Conservation (phyloP, 768 basidiomycete genomes). For the Clathrus columnatus region DNA sequence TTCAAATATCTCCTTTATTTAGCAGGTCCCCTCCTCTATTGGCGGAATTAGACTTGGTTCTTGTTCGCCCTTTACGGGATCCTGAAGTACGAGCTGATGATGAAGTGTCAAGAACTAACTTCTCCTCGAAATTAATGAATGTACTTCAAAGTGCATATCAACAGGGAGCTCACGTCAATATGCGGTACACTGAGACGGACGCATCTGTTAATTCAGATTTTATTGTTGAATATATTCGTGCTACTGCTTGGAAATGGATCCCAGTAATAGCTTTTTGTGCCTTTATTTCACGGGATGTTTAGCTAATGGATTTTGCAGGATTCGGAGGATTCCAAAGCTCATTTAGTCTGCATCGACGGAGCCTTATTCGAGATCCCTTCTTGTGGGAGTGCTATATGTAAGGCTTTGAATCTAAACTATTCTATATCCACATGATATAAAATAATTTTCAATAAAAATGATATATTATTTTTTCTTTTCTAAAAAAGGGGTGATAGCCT, state of each 20-base stretch:
- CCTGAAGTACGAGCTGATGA: conserved; percentile 36
- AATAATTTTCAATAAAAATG: not conserved
- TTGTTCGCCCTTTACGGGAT: conserved; percentile 65
- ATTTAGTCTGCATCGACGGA: conserved; percentile 76
- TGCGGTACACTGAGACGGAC: conserved; percentile 45
- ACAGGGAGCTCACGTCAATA: conserved; percentile 59
- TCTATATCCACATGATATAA: conserved; percentile 3
- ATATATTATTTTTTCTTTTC: conserved; percentile 14
- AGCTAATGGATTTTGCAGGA: conserved; percentile 47
- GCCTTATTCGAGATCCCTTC: conserved; percentile 51
- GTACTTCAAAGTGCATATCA: conserved; percentile 66
- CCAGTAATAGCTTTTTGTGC: too few species aligned
- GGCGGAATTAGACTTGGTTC: conserved; percentile 55
- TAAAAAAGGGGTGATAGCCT: conserved; percentile 45
- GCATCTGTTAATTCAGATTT: conserved; percentile 29
- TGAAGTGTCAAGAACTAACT: conserved; percentile 35
- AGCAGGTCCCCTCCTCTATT: conserved; percentile 34
- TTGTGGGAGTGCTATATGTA: conserved; percentile 51
- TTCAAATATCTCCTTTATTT: conserved; percentile 65
- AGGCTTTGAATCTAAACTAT: conserved; percentile 16
- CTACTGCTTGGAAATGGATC: conserved; percentile 78
- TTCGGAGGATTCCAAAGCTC: conserved; percentile 48
- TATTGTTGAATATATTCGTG: conserved; percentile 73
- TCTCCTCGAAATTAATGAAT: conserved; percentile 43
- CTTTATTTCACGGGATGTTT: too few species aligned